Conservation (phyloP, 140 eudicot species). For the Cichorium intybus region DNA sequence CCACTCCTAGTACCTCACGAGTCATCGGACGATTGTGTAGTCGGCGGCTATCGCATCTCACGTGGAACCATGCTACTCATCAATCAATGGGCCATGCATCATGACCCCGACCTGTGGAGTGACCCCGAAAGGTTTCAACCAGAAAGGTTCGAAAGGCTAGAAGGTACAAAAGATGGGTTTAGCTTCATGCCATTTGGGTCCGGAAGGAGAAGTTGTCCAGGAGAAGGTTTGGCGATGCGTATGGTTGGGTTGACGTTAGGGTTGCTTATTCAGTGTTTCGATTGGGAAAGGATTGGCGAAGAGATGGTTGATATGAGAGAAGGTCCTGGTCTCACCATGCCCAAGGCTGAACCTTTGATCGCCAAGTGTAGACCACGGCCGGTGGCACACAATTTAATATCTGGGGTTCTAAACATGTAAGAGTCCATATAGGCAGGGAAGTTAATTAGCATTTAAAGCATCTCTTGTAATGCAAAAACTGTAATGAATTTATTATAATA, state of each 20-base stretch:
- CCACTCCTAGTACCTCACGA: slow-evolving; percentile 57
- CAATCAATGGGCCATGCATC: slow-evolving; percentile 46
- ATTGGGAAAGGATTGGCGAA: slow-evolving; percentile 48
- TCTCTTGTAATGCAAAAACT: background rate
- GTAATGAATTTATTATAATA: too few relatives aligned
- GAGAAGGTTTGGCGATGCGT: slow-evolving; percentile 44
- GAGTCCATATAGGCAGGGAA: background rate
- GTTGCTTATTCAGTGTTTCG: slow-evolving; percentile 52
- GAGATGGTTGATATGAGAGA: slow-evolving; percentile 52
- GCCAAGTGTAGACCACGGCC: slow-evolving; percentile 45
- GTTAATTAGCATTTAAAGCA: background rate
- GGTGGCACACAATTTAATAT: slow-evolving; percentile 8
- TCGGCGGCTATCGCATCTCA: slow-evolving; percentile 44
- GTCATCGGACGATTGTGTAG: slow-evolving; percentile 37
- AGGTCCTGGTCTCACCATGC: slow-evolving; percentile 40
- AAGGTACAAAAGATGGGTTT: slow-evolving; percentile 35
- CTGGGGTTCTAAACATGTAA: slow-evolving; percentile 9
- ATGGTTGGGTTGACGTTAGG: slow-evolving; percentile 48
- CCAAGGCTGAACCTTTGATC: slow-evolving; percentile 42
- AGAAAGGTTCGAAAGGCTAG: slow-evolving; percentile 42
- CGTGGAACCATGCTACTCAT: slow-evolving; percentile 52
- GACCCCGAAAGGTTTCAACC: slow-evolving; percentile 46
- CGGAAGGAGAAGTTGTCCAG: slow-evolving; percentile 65
- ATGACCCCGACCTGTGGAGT: slow-evolving; percentile 43
- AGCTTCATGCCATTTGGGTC: slow-evolving; percentile 55